Conservation (phyloP, 176 grass and related monocot species). For the Phragmites australis region DNA sequence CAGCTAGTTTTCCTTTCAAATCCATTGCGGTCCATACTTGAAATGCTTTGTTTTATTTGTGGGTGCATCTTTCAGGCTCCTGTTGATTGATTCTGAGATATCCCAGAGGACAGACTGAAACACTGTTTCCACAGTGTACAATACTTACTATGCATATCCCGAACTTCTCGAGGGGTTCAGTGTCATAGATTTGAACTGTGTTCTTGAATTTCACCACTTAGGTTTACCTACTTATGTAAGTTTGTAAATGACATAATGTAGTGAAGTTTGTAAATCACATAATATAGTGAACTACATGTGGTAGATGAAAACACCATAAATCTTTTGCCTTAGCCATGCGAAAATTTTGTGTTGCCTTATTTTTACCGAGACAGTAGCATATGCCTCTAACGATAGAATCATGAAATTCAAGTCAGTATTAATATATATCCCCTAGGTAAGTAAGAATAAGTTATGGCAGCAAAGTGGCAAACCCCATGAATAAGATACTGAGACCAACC, state of each 20-base stretch:
- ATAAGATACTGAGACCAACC: not conserved
- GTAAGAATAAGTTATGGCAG: not conserved
- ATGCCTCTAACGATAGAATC: not conserved
- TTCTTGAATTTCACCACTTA: constrained; percentile 6
- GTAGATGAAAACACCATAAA: not conserved
- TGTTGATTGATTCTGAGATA: constrained; percentile 17
- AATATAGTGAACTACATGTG: not conserved
- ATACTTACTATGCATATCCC: not conserved
- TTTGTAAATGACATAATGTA: not conserved
- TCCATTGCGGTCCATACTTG: not conserved
- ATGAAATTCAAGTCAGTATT: constrained; percentile 8
- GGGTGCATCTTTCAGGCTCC: not conserved
- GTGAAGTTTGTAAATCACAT: not conserved
- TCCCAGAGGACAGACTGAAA: not conserved
- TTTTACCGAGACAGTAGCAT: not conserved
- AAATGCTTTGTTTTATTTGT: constrained; percentile 24
- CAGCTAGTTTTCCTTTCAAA: constrained; percentile 5
- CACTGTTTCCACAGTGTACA: not conserved
- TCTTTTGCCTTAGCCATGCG: not conserved
- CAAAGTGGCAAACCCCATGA: not conserved
- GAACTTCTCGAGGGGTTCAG: not conserved
- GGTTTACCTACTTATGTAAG: not conserved
- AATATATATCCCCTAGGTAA: not conserved
- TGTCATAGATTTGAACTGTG: not conserved
- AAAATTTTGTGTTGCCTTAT: not conserved